Evolutionary conservation across 805 yeast genomes (phyloP), one percentile per base, ranked within the genome.

Genomic region (Saturnispora halmiae): DNA sequence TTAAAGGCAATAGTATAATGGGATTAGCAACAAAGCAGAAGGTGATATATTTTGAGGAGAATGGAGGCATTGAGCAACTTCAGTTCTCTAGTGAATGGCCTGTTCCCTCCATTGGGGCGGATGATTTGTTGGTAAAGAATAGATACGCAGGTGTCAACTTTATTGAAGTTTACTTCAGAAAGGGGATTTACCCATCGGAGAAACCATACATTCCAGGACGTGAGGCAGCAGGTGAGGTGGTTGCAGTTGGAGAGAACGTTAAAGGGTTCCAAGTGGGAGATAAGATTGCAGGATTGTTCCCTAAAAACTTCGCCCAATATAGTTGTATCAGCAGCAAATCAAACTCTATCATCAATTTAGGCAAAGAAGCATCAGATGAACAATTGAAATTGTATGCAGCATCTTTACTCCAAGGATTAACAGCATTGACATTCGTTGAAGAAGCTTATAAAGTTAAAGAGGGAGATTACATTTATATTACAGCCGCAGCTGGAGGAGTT

Each of bases 401-500:
- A 3, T 54, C 75, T 2, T 52, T 78, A 34, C 49, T 83, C 25
- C 90, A 83, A 59, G 92, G 86, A 1, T 64, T 87, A 46, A 88
- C 96, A 6, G 92, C 90, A 2, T 60, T 82, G 51, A 72, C 90
- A 1, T 76, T 88, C 44, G 63, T 76, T 35, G 63, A 68, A 28
- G 86, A 82, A 46, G 73, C 92, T 2, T 75, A 82, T 54, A 53
- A 67, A 2, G 82, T 84, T 30, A 57, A 83, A 51, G 65, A 72
- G 55, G 88, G 77, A 40, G 96, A 90, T 44, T 70, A 61, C 50
- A 72, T 82, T 33, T 67, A 88, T 35, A 78, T 85, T 20, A 85
- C 87, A 65, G 96, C 96, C 4, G 95, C 95, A 6, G 96, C 96
- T 3, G 97, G 96, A 34, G 96, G 96, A 42, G 90, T 84, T 38